These are phyloP conservation scores for Globisporangium carolinianum DNA, from an alignment of 352 stramenopile genomes.

Conservation along the genomic window DNA sequence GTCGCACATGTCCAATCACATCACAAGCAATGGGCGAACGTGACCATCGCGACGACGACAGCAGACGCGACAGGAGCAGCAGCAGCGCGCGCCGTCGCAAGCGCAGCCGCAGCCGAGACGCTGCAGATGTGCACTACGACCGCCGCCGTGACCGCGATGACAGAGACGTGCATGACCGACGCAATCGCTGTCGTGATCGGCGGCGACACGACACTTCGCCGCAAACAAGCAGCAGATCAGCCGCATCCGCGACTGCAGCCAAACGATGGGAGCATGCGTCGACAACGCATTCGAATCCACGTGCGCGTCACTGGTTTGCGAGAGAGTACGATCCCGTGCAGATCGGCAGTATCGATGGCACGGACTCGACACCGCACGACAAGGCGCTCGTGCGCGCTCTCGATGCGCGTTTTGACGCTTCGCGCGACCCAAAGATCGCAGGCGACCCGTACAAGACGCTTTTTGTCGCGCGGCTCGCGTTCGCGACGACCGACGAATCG, in stretches of 20 bases:
- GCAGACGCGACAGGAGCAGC: too few species aligned
- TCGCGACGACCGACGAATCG: slow-evolving; percentile 44
- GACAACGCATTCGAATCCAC: not conserved
- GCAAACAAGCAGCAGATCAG: too few species aligned
- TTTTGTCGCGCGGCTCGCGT: slow-evolving; percentile 64
- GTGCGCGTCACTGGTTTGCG: slow-evolving; percentile 47
- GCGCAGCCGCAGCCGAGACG: slow-evolving; percentile 2
- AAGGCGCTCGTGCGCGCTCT: slow-evolving; percentile 49
- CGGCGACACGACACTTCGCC: too few species aligned
- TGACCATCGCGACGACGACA: not conserved
- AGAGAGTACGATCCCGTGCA: slow-evolving; percentile 58
- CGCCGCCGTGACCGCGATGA: not conserved
- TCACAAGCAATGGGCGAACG: not conserved
- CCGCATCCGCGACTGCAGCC: too few species aligned
- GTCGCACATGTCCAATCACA: too few species aligned
- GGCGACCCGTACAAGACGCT: slow-evolving; percentile 59
- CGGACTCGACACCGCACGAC: slow-evolving; percentile 53
- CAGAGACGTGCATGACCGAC: not conserved
- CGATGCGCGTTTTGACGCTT: slow-evolving; percentile 41
- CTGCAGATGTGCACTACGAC: not conserved
- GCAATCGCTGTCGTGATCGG: not conserved
- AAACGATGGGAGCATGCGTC: not conserved
- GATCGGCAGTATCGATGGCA: slow-evolving; percentile 68
- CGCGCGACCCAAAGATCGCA: slow-evolving; percentile 49
- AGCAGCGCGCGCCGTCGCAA: slow-evolving; percentile 2